Evolutionary conservation across 1,139 yeast genomes (phyloP).

Genomic region (Lodderomyces parapsilosis): DNA sequence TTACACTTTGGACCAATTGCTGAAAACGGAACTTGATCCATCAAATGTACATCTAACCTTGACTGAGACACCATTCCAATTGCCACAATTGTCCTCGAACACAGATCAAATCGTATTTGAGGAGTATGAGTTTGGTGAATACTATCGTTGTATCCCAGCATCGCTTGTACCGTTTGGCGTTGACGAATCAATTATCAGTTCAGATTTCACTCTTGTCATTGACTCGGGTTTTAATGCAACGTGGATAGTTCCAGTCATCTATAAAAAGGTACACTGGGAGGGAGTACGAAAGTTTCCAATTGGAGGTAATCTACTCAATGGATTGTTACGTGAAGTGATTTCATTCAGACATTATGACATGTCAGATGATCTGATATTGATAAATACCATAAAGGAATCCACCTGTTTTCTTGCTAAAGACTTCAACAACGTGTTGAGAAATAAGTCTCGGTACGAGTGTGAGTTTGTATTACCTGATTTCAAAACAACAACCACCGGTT

Average conservation of each 20-base stretch:
- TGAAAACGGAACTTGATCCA: slow-evolving; percentile 42
- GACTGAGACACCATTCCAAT: slow-evolving; percentile 78
- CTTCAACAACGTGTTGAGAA: slow-evolving; percentile 56
- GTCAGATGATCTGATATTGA: slow-evolving; percentile 82
- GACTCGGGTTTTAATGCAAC: slow-evolving; percentile 91
- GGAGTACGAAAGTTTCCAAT: slow-evolving; percentile 76
- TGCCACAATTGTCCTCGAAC: slow-evolving; percentile 80
- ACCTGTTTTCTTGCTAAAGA: slow-evolving; percentile 73
- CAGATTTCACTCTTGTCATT: slow-evolving; percentile 72
- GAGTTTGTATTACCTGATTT: slow-evolving; percentile 87
- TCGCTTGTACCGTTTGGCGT: slow-evolving; percentile 71
- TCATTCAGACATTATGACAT: slow-evolving; percentile 93
- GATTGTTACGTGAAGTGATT: slow-evolving; percentile 76
- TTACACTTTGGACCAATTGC: slow-evolving; percentile 46
- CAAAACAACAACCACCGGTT: slow-evolving; percentile 73
- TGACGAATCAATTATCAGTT: slow-evolving; percentile 21
- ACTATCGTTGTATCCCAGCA: slow-evolving; percentile 61
- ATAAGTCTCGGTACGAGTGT: slow-evolving; percentile 30
- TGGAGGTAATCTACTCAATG: slow-evolving; percentile 84
- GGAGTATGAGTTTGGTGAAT: slow-evolving; percentile 78
- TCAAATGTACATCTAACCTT: slow-evolving; percentile 51
- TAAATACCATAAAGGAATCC: slow-evolving; percentile 82
- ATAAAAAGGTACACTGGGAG: slow-evolving; percentile 75
- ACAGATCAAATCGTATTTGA: slow-evolving; percentile 93
- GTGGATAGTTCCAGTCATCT: slow-evolving; percentile 80